A percentile compares a stretch with the other conserved stretches of the same genome.
Conservation (phyloP, 345 rosid species). For the Microthlaspi erraticum region DNA sequence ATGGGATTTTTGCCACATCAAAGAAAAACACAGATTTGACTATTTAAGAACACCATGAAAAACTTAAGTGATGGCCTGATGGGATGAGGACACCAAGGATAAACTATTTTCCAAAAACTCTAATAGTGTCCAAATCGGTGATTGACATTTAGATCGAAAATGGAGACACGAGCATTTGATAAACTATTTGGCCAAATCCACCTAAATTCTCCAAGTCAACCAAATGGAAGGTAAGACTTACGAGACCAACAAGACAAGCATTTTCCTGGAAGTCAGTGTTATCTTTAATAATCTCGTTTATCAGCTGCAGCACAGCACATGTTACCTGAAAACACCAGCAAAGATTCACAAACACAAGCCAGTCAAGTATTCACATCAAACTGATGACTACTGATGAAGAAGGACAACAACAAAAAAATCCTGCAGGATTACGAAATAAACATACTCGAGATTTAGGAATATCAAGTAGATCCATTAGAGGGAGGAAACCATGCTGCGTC, state of each 20-base stretch:
- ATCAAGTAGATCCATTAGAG: conserved; percentile 87
- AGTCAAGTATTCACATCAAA: conserved; percentile 7
- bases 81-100: conserved; percentile 5
- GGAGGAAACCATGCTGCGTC: conserved; percentile 93
- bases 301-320: conserved; percentile 86
- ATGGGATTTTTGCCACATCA: conserved; percentile 6
- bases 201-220: conserved; percentile 11
- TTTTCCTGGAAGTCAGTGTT: conserved; percentile 90
- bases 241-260: conserved; percentile 97
- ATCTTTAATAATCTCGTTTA: conserved; percentile 83
- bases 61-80: conserved; percentile 11
- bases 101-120: neutral
- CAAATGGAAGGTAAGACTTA: conserved; percentile 46
- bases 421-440: conserved; percentile 28
- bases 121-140: conserved; percentile 1
- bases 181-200: conserved; percentile 3
- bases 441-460: conserved; percentile 85
- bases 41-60: conserved; percentile 1
- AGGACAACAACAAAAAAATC: conserved; percentile 3
- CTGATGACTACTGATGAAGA: conserved; percentile 20
- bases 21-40: neutral
- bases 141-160: neutral
- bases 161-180: conserved; percentile 1
- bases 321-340: conserved; percentile 65
- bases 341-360: conserved; percentile 30